These are phyloP conservation scores for Diddensiella transvaalensis DNA, from an alignment of 805 yeast genomes.

Conservation along the genomic window DNA sequence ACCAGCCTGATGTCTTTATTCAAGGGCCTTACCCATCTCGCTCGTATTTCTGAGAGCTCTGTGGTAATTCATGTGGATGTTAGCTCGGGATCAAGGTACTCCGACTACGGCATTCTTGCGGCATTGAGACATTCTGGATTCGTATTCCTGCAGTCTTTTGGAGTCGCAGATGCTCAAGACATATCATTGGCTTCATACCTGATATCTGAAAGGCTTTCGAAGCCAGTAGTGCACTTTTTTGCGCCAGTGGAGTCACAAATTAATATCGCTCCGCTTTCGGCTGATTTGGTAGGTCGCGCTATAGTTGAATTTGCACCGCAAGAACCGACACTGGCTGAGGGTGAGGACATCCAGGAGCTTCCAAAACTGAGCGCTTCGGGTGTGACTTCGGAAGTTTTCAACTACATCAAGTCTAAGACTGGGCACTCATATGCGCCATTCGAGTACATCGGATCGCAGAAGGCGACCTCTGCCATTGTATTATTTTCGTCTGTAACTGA, in stretches of 20 bases:
- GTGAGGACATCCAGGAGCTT: slow-evolving; percentile 18
- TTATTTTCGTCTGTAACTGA: slow-evolving; percentile 58
- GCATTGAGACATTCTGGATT: slow-evolving; percentile 67
- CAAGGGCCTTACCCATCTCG: slow-evolving; percentile 56
- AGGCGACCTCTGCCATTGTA: slow-evolving; percentile 51
- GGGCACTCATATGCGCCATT: slow-evolving; percentile 37
- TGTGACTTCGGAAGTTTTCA: slow-evolving; percentile 6
- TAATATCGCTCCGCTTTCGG: slow-evolving; percentile 5
- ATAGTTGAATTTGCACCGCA: not conserved
- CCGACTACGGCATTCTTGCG: slow-evolving; percentile 68
- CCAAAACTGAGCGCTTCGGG: slow-evolving; percentile 17
- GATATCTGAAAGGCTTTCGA: slow-evolving; percentile 45
- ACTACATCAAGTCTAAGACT: not conserved
- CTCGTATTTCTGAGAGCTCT: slow-evolving; percentile 37
- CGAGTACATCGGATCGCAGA: slow-evolving; percentile 40
- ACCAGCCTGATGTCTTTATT: slow-evolving; percentile 54
- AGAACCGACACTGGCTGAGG: slow-evolving; percentile 16
- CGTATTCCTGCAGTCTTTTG: slow-evolving; percentile 65
- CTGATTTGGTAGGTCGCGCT: slow-evolving; percentile 13
- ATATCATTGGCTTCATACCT: slow-evolving; percentile 57
- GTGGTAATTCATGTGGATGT: slow-evolving; percentile 62
- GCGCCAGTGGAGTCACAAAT: slow-evolving; percentile 20
- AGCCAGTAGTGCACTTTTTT: slow-evolving; percentile 73
- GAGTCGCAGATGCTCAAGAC: slow-evolving; percentile 48
- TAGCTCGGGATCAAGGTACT: slow-evolving; percentile 18